phyloP scores from a whole-genome alignment of 2,329 filamentous ascomycete species.

The Penicillium fuscoglaucum region DNA sequence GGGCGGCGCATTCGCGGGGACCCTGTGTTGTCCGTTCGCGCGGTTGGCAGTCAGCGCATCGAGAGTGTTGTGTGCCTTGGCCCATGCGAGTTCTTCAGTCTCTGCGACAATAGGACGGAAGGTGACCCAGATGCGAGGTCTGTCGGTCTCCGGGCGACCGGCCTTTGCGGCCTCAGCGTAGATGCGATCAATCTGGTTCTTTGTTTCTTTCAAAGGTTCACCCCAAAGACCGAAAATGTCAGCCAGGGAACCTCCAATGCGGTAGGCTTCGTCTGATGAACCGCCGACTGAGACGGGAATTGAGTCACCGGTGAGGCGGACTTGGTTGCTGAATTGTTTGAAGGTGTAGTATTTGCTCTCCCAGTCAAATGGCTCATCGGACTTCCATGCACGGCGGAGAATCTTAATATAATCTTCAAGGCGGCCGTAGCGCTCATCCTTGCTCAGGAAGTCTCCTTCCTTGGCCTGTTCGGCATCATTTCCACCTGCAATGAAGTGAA shows the following conservation, averaged over 20 bases:
- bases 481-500: conserved; percentile 64
- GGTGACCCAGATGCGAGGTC: conserved; percentile 63
- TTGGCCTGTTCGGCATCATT: conserved; percentile 61
- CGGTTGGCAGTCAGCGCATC: conserved; percentile 52
- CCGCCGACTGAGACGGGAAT: conserved; percentile 62
- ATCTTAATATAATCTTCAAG: conserved; percentile 64
- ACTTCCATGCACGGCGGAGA: conserved; percentile 59
- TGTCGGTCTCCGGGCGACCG: conserved; percentile 54
- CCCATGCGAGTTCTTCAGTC: conserved; percentile 63
- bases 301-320: conserved; percentile 54
- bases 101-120: conserved; percentile 63
- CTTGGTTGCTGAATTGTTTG: conserved; percentile 57
- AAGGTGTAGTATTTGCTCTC: conserved; percentile 61
- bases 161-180: conserved; percentile 60
- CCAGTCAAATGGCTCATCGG: conserved; percentile 61
- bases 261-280: conserved; percentile 60
- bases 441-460: conserved; percentile 61
- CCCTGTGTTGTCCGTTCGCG: conserved; percentile 37
- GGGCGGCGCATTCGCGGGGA: conserved; percentile 32
- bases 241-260: conserved; percentile 58
- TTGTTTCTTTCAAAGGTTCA: conserved; percentile 63
- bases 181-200: conserved; percentile 62
- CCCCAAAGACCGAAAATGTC: conserved; percentile 67
- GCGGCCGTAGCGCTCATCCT: conserved; percentile 59
- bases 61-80: conserved; percentile 59